These are phyloP conservation scores for Yarrowia divulgata DNA, from an alignment of 805 yeast species.

Conservation along the genomic window DNA sequence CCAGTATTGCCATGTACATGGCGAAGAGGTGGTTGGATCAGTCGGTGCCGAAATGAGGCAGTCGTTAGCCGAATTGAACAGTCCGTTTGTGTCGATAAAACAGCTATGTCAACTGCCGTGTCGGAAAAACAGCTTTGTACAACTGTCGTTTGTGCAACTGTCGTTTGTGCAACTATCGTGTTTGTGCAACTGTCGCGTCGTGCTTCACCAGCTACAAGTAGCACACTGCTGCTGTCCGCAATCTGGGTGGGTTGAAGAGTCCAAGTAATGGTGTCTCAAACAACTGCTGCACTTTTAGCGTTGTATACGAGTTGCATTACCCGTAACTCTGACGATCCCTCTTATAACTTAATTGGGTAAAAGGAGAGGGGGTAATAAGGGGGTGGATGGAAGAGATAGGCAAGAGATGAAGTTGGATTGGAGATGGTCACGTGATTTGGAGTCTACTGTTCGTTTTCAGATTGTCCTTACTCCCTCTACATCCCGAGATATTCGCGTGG, in stretches of 20 bases:
- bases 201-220: too few species aligned
- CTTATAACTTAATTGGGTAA: not conserved
- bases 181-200: too few species aligned
- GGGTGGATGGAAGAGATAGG: not conserved
- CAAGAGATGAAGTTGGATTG: too few species aligned
- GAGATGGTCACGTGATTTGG: too few species aligned
- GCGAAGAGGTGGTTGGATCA: too few species aligned
- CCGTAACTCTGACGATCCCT: slow-evolving; percentile 6
- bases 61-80: too few species aligned
- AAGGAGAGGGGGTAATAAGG: not conserved
- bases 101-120: not conserved
- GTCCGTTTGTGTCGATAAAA: too few species aligned
- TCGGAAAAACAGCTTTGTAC: not conserved
- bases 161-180: not conserved
- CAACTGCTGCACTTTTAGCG: slow-evolving; percentile 2
- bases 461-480: not conserved
- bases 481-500: not conserved
- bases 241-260: not conserved
- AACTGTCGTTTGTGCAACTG: not conserved
- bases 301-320: slow-evolving; percentile 25
- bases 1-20: slow-evolving; percentile 13
- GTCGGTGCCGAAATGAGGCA: too few species aligned
- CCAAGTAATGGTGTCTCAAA: not conserved
- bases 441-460: not conserved
- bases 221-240: too few species aligned